phyloP scores from a whole-genome alignment of 176 grass and related monocot genomes.

The Leersia perrieri region DNA sequence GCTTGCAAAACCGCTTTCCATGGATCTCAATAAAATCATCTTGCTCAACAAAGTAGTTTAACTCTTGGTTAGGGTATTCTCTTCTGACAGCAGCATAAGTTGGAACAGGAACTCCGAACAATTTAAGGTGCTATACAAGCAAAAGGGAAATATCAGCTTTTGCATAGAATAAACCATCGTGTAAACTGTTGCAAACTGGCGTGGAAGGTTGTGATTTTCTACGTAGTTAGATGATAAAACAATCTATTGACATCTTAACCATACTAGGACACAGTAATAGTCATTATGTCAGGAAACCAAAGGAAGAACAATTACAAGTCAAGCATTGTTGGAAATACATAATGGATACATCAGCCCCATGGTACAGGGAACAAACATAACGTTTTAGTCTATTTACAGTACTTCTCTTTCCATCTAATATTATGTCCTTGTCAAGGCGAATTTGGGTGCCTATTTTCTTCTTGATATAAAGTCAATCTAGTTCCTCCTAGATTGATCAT shows the following conservation, averaged over 20 bases:
- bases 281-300: neutral
- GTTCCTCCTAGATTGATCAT: too few species aligned
- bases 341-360: neutral
- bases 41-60: conserved; percentile 85
- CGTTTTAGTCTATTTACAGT: neutral
- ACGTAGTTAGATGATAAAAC: neutral
- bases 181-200: neutral
- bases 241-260: neutral
- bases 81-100: conserved; percentile 81
- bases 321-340: neutral
- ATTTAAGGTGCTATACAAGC: conserved; percentile 68
- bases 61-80: conserved; percentile 84
- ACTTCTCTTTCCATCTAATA: neutral
- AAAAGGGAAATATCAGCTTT: conserved; percentile 29
- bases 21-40: conserved; percentile 93
- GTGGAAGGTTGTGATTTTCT: neutral
- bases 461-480: too few species aligned
- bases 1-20: conserved; percentile 82
- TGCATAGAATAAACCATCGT: neutral
- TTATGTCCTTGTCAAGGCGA: too few species aligned
- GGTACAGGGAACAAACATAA: neutral
- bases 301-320: neutral
- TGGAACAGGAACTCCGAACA: conserved; percentile 78
- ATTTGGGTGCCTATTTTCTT: too few species aligned
- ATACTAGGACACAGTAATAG: neutral